phyloP scores from a whole-genome alignment of 2,329 filamentous ascomycete genomes.

The Dichotomopilus funicola region DNA sequence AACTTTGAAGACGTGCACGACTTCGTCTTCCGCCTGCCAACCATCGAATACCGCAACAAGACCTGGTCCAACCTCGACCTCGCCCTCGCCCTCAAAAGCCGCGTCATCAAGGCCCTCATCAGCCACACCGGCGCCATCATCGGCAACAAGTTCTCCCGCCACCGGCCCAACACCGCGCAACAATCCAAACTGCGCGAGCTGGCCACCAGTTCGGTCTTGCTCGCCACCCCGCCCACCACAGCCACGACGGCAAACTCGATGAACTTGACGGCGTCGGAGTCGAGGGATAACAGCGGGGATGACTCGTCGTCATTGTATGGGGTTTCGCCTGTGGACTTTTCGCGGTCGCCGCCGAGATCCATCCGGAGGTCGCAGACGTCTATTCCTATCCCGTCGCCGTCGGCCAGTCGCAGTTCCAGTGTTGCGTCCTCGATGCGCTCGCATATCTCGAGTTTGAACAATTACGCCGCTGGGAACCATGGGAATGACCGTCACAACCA shows the following conservation, averaged over 20 bases:
- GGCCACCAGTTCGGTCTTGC: constrained; percentile 68
- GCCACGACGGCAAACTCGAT: too few species aligned
- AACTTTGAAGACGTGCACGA: constrained; percentile 97
- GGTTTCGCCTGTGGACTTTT: constrained; percentile 50
- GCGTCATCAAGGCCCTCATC: constrained; percentile 87
- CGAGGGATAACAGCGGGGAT: constrained; percentile 44
- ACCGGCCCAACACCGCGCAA: constrained; percentile 74
- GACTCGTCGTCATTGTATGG: constrained; percentile 51
- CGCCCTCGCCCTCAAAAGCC: constrained; percentile 85
- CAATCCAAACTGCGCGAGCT: constrained; percentile 74
- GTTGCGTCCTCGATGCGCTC: constrained; percentile 41
- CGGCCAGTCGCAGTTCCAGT: constrained; percentile 48
- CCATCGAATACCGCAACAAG: constrained; percentile 95
- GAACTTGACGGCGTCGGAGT: constrained; percentile 7
- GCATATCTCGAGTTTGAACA: constrained; percentile 23
- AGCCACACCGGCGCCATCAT: constrained; percentile 95
- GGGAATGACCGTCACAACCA: background rate
- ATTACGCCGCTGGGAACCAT: background rate
- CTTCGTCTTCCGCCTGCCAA: constrained; percentile 92
- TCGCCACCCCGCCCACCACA: constrained; percentile 33
- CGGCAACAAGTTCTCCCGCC: constrained; percentile 91
- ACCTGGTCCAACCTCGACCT: constrained; percentile 98
- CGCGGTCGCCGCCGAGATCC: constrained; percentile 51
- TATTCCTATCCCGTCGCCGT: constrained; percentile 36
- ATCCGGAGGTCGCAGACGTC: constrained; percentile 44